These are phyloP conservation scores for Lasiodiplodia sp. DNA, from an alignment of 2,329 filamentous ascomycete species.

Conservation along the genomic window DNA sequence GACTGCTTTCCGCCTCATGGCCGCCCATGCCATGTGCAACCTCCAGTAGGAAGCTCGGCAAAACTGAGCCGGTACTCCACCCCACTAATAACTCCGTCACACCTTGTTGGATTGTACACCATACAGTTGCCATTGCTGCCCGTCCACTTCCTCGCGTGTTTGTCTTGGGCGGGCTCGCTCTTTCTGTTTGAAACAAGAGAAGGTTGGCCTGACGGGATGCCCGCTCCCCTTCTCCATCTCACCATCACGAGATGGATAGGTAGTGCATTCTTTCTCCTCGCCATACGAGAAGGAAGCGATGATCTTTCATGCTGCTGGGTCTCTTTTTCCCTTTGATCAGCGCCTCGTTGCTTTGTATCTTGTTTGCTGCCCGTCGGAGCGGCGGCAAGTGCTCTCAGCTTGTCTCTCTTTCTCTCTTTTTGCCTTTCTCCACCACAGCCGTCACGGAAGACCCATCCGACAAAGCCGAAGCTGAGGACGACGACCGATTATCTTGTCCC, in stretches of 20 bases:
- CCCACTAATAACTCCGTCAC: not conserved
- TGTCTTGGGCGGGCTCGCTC: not conserved
- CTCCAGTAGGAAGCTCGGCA: not conserved
- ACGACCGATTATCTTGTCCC: not conserved
- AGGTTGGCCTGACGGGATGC: conserved; percentile 9
- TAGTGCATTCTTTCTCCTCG: not conserved
- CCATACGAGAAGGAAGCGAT: not conserved
- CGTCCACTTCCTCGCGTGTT: not conserved
- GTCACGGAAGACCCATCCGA: not conserved
- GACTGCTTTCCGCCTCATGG: not conserved
- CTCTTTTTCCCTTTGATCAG: not conserved
- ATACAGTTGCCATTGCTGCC: not conserved
- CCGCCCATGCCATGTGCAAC: not conserved
- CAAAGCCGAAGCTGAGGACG: not conserved
- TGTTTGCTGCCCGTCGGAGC: not conserved
- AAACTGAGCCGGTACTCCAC: not conserved
- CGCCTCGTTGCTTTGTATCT: not conserved
- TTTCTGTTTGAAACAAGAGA: conserved; percentile 11
- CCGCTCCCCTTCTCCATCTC: not conserved
- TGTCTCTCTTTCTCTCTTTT: not conserved
- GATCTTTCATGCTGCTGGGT: conserved; percentile 13
- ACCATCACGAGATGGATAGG: conserved; percentile 11
- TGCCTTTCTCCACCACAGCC: conserved; percentile 1
- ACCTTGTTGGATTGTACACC: not conserved
- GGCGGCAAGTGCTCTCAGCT: not conserved